Conservation (phyloP, 768 basidiomycete genomes). For the Boletus tomentosulus region DNA sequence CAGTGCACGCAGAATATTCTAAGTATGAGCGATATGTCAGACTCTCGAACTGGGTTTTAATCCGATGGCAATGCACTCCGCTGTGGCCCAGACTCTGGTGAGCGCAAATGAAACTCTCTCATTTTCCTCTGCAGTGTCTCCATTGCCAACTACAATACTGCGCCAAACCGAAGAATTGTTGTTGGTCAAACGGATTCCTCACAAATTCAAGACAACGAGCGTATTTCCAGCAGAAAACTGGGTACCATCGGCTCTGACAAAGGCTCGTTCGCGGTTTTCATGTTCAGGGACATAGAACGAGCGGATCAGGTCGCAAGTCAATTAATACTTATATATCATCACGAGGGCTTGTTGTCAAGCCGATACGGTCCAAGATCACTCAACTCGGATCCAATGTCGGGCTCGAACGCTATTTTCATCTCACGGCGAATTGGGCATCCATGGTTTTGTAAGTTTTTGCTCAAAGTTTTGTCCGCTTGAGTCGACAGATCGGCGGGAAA, state of each 20-base stretch:
- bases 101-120: neutral
- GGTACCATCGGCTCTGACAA: neutral
- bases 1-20: neutral
- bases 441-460: neutral
- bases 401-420: neutral
- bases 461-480: neutral
- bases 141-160: too few relatives aligned
- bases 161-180: neutral
- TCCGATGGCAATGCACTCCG: neutral
- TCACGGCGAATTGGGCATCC: neutral
- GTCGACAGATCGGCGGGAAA: neutral
- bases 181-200: neutral
- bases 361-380: neutral
- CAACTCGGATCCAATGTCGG: neutral
- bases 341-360: neutral
- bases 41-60: neutral
- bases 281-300: neutral
- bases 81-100: neutral
- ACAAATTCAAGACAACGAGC: neutral
- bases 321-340: neutral
- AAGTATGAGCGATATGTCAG: neutral
- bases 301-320: neutral
- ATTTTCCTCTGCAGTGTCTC: neutral
- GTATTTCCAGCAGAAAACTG: neutral
- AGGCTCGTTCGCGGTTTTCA: neutral